Evolutionary conservation across 2,329 filamentous ascomycete genomes (phyloP).

Genomic region (Trichoderma brevicompactum): DNA sequence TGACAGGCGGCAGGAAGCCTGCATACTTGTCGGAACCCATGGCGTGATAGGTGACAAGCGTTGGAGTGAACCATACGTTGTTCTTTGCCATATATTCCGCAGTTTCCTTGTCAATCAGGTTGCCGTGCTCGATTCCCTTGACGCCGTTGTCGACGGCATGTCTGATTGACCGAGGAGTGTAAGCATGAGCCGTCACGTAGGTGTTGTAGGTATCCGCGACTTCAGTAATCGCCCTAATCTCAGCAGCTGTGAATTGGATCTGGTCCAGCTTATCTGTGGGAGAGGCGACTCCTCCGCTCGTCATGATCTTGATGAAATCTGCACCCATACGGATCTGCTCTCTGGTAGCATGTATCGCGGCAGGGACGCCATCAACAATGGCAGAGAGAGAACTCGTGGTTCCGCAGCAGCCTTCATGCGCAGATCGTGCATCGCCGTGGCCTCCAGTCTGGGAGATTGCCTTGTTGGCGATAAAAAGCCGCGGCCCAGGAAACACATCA

Average conservation of each 20-base stretch:
- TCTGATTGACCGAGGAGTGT: conserved; percentile 58
- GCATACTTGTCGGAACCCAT: conserved; percentile 51
- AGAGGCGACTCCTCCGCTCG: conserved; percentile 59
- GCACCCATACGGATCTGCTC: conserved; percentile 60
- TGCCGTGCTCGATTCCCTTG: conserved; percentile 55
- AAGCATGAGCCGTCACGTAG: conserved; percentile 62
- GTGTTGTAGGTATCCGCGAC: conserved; percentile 54
- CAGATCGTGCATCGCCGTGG: conserved; percentile 56
- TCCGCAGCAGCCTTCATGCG: conserved; percentile 43
- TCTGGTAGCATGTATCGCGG: conserved; percentile 56
- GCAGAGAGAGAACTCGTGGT: conserved; percentile 14
- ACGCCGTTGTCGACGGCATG: conserved; percentile 61
- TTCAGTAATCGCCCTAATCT: conserved; percentile 58
- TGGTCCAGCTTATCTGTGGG: conserved; percentile 59
- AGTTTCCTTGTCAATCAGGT: conserved; percentile 48
- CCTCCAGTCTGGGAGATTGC: conserved; percentile 63
- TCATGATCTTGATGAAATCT: conserved; percentile 68
- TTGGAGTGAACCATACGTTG: conserved; percentile 57
- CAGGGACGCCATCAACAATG: conserved; percentile 54
- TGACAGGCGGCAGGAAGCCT: conserved; percentile 50
- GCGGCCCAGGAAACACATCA: conserved; percentile 58
- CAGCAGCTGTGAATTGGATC: conserved; percentile 60
- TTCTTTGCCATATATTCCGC: conserved; percentile 56
- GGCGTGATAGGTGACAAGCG: conserved; percentile 56
- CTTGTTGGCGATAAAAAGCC: conserved; percentile 59